Base-by-base conservation (phyloP, 176 grass and related monocot species). In the Sorghum bicolor region DNA sequence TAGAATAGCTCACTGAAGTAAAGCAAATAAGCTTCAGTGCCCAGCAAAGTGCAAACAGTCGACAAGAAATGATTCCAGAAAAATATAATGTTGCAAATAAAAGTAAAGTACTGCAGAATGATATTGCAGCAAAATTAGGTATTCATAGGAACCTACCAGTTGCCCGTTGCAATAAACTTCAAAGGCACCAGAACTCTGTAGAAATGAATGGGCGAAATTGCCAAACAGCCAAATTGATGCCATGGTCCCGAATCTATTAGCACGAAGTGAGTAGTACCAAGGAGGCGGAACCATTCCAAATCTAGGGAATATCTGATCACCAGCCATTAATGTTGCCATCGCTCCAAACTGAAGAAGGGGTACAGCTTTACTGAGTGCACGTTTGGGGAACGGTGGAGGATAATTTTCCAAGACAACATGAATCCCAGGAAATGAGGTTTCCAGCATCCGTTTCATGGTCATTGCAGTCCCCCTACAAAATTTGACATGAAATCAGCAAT, bases 111-210 rank as follows among this genome's bases (percentile, higher is more conserved):
- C 4, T 15, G 12, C 3, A 34, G 81, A 64, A 47, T 0, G 10
- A 17, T 2, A 43, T 31, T 48, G 31, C 22, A 41, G 32, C 15
- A 76, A 73, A 8, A 81, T 55, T 85, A 60, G 13, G 64, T 38
- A 72, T 74, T 80, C 37, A 80, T 62, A 86, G 32, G 29, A 75
- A 71, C 83, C 79, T 98, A 98, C 96, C 91, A 98, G 78, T 53
- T 98, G 91, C 15, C 93, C 96, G 20, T 98, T 90, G 87, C 89
- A 98, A 84, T 87, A 95, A 85, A 98, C 96, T 87, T 98, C 96
- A 78, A 98, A 98, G 36, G 96, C 96, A 38, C 96, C 96, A 65
- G 96, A 95, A 86, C 93, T 95, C 81, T 93, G 96, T 64, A 98
- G 77, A 86, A 93, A 88, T 67, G 91, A 92, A 82, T 98, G 96